Conservation (phyloP, 2,329 filamentous ascomycete genomes). For the Hymenoscyphus linearis region DNA sequence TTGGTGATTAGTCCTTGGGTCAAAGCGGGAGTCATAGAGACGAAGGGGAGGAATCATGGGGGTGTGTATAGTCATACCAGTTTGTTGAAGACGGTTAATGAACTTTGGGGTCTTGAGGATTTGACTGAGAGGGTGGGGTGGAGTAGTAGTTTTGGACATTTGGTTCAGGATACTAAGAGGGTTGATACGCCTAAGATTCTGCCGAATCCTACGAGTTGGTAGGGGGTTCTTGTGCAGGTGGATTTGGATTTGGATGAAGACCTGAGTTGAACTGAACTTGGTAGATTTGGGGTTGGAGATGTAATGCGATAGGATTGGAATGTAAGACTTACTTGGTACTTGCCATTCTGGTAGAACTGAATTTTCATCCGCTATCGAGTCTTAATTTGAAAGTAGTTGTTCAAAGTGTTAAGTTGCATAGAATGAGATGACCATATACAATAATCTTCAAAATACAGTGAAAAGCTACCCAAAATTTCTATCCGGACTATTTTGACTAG, state of each 20-base stretch:
- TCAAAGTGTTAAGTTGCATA: too few species aligned
- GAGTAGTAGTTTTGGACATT: conserved; percentile 24
- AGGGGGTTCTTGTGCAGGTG: neutral
- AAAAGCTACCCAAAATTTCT: too few species aligned
- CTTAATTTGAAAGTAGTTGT: too few species aligned
- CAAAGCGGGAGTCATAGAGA: conserved; percentile 37
- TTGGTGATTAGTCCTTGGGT: conserved; percentile 42
- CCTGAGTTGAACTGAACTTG: too few species aligned
- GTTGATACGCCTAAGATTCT: conserved; percentile 22
- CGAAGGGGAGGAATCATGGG: conserved; percentile 32
- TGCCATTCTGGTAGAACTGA: too few species aligned
- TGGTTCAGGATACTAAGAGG: conserved; percentile 23
- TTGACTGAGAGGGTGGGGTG: conserved; percentile 23
- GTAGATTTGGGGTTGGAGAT: too few species aligned
- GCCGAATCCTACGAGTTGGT: conserved; percentile 20
- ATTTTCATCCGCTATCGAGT: too few species aligned
- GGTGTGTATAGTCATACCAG: conserved; percentile 41
- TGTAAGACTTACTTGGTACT: too few species aligned
- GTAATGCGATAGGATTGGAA: too few species aligned
- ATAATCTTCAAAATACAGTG: too few species aligned
- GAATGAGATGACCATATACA: too few species aligned
- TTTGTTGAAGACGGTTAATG: conserved; percentile 38
- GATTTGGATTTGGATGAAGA: neutral
- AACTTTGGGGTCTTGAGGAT: conserved; percentile 36
- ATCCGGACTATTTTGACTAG: too few species aligned